Evolutionary conservation across 2,329 filamentous ascomycete species (phyloP).

Genomic region (Beauveria australis): DNA sequence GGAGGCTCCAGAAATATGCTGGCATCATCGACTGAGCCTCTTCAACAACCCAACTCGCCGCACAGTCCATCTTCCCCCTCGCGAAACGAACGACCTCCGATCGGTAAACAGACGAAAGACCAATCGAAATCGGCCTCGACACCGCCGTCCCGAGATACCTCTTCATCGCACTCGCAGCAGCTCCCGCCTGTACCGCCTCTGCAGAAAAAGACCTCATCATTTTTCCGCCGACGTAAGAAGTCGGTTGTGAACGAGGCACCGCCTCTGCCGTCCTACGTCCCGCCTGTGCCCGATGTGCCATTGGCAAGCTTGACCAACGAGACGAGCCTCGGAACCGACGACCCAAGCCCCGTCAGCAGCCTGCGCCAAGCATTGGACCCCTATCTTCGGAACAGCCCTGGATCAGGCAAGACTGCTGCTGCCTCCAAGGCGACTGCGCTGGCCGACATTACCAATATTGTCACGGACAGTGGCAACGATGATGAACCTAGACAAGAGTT

Average conservation of each 20-base stretch:
- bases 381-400: conserved; percentile 47
- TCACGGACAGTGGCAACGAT: conserved; percentile 8
- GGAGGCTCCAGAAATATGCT: conserved; percentile 53
- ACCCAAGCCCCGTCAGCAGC: conserved; percentile 66
- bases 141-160: conserved; percentile 41
- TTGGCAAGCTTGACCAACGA: conserved; percentile 18
- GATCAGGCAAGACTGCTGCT: conserved; percentile 14
- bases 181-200: conserved; percentile 38
- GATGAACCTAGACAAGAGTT: conserved; percentile 27
- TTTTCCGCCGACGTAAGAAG: conserved; percentile 91
- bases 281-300: conserved; percentile 30
- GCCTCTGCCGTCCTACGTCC: conserved; percentile 44
- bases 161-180: conserved; percentile 36
- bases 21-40: conserved; percentile 18
- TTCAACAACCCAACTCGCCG: not conserved
- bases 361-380: conserved; percentile 81
- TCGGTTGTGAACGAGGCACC: conserved; percentile 66
- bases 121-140: conserved; percentile 35
- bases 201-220: conserved; percentile 88
- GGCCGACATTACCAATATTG: conserved; percentile 20
- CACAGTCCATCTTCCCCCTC: conserved; percentile 19
- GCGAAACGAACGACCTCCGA: not conserved
- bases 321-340: conserved; percentile 16
- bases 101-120: not conserved
- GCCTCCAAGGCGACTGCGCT: conserved; percentile 20